phyloP scores from a whole-genome alignment of 2,329 filamentous ascomycete species.

The Neocucurbitaria cava region DNA sequence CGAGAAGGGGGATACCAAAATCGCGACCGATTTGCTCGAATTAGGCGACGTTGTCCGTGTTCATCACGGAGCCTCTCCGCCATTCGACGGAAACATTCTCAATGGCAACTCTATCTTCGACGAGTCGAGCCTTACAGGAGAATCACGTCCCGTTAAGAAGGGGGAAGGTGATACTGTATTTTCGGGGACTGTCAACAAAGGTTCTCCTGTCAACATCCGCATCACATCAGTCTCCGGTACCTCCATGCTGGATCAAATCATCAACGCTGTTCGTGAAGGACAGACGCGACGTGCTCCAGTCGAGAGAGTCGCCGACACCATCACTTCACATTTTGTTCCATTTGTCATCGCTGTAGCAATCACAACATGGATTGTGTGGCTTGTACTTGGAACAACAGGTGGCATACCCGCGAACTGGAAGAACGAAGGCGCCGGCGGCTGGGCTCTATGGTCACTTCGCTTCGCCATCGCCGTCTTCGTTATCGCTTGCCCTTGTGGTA shows the following conservation, averaged over 20 bases:
- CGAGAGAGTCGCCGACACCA: constrained; percentile 73
- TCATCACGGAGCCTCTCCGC: constrained; percentile 80
- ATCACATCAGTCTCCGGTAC: constrained; percentile 70
- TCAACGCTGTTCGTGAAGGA: constrained; percentile 77
- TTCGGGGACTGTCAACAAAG: constrained; percentile 78
- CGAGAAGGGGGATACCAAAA: constrained; percentile 49
- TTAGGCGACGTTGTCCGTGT: constrained; percentile 68
- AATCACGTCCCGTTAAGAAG: constrained; percentile 73
- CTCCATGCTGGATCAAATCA: constrained; percentile 82
- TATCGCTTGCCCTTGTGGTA: constrained; percentile 83
- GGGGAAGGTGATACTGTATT: constrained; percentile 68
- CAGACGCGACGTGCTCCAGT: constrained; percentile 78
- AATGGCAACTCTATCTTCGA: constrained; percentile 73
- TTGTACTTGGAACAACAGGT: constrained; percentile 67
- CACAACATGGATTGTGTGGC: constrained; percentile 75
- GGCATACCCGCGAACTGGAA: constrained; percentile 64
- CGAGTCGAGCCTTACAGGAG: constrained; percentile 87
- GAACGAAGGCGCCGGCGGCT: constrained; percentile 64
- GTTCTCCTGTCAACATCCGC: constrained; percentile 65
- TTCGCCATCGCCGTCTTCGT: constrained; percentile 90
- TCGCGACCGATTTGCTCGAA: constrained; percentile 71
- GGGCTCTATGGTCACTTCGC: constrained; percentile 76
- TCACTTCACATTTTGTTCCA: constrained; percentile 81
- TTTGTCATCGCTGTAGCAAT: constrained; percentile 73
- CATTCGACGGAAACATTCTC: constrained; percentile 75